A percentile compares a stretch with the other conserved stretches of the same genome.
Conservation (phyloP, 495 filamentous ascomycete species). For the Penicillium roqueforti region DNA sequence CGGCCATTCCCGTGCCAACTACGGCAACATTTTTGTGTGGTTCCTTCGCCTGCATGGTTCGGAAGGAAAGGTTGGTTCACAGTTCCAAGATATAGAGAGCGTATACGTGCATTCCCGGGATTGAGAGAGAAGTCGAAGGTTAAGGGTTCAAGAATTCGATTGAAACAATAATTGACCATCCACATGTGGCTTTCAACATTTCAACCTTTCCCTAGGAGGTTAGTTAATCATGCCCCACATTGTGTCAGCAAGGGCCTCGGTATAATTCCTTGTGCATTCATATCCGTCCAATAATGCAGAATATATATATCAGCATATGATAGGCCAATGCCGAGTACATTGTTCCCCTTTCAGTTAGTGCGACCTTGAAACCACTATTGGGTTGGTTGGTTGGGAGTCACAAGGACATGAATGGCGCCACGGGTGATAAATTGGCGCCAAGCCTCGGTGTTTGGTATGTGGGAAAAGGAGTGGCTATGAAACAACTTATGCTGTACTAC, state of each 20-base stretch:
- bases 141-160: neutral
- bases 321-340: too few species aligned
- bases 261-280: neutral
- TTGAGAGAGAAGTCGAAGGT: neutral
- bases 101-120: neutral
- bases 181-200: neutral
- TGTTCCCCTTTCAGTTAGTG: too few species aligned
- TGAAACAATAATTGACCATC: neutral
- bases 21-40: constrained; percentile 38
- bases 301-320: neutral
- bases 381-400: too few species aligned
- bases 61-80: neutral
- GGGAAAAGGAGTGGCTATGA: too few species aligned
- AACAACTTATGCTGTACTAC: too few species aligned
- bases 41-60: neutral
- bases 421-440: too few species aligned
- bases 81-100: neutral
- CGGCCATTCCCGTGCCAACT: constrained; percentile 54
- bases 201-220: neutral
- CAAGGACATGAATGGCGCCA: too few species aligned
- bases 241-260: neutral
- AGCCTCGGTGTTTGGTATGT: too few species aligned
- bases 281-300: neutral
- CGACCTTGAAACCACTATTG: too few species aligned
- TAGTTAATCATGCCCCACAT: neutral